Conservation (phyloP, 495 filamentous ascomycete genomes). For the Daldinia childiae region DNA sequence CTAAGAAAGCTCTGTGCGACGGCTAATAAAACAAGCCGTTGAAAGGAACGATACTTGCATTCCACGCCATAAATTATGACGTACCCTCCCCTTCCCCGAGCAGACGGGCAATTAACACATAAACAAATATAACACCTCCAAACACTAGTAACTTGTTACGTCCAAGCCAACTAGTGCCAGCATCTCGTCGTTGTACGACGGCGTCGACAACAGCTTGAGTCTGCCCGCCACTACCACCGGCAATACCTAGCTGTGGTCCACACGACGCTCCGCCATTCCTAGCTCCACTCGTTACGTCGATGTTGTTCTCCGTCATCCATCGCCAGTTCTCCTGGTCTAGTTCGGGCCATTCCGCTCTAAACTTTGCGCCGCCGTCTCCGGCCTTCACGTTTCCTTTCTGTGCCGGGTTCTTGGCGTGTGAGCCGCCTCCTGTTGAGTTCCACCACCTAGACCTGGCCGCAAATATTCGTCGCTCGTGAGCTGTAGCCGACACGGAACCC, state of each 20-base stretch:
- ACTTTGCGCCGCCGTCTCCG: slow-evolving; percentile 92
- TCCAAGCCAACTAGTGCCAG: slow-evolving; percentile 80
- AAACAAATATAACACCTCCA: slow-evolving; percentile 73
- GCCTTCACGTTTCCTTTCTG: slow-evolving; percentile 67
- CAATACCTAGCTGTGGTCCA: slow-evolving; percentile 71
- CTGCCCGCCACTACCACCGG: slow-evolving; percentile 72
- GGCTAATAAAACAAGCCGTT: too few relatives aligned
- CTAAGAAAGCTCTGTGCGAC: too few relatives aligned
- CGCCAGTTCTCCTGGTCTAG: slow-evolving; percentile 90
- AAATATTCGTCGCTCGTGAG: slow-evolving; percentile 79
- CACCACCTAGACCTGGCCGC: slow-evolving; percentile 89
- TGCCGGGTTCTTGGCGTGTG: slow-evolving; percentile 59
- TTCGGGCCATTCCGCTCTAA: slow-evolving; percentile 88
- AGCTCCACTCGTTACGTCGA: slow-evolving; percentile 81
- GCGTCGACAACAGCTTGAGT: slow-evolving; percentile 81
- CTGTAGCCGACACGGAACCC: slow-evolving; percentile 82
- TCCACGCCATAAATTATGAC: slow-evolving; percentile 2
- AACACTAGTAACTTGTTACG: slow-evolving; percentile 79
- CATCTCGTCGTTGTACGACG: slow-evolving; percentile 77
- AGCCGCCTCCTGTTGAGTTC: slow-evolving; percentile 97
- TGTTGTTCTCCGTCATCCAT: slow-evolving; percentile 85
- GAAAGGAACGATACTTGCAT: not conserved
- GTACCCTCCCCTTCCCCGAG: slow-evolving; percentile 58
- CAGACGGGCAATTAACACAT: slow-evolving; percentile 79
- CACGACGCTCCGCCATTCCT: slow-evolving; percentile 63